Base-by-base conservation (phyloP, 2,329 filamentous ascomycete genomes). In the Calonectria fujianensis region DNA sequence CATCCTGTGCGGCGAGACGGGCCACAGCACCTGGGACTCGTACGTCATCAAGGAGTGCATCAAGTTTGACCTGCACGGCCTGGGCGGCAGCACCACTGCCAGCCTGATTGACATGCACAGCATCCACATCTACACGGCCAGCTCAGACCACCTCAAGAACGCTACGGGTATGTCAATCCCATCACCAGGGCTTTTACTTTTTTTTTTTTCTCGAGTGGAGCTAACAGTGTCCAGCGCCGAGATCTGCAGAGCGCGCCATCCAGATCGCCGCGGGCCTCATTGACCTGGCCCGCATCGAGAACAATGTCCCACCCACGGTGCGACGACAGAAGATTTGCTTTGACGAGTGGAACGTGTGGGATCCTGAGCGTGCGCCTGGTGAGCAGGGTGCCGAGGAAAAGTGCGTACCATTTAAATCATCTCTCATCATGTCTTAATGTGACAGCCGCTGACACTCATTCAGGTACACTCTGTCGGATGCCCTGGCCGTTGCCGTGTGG, bases 341-440 rank as follows among this genome's bases (percentile, higher is more conserved):
- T 82, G 94, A 96, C 82, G 94, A 96, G 84, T 96, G 94, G 94
- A 96, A 96, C 82, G 94, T 96, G 11, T 96, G 94, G 94, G 93
- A 95, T 79, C 93, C 93, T 0, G 87, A 89, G 69, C 90, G 94
- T 11, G 94, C 94, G 0, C 93, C 93, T 0, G 94, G 94, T 20
- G 91, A 94, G 79, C 83, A 90, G 74, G 94, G 94, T 20, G 94
- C 93, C 8, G 94, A 96, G 84, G 94, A 96, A 82, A 86, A 85
- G 79, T 80, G 67, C 16, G 70, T 69, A 20, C 32, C 3, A 41
- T 20, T 52, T 54, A 4, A 4, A 50, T 52, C 61, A 50, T 51
- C 52, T 24, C 24, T 24, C 24, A 24, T 24, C 52, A 24, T 61
- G 27, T 39, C n/a, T 32, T 16, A 2, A 18, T 20, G 20, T 11